Base-by-base conservation (phyloP, 345 rosid species). In the Rubroshorea leprosula region DNA sequence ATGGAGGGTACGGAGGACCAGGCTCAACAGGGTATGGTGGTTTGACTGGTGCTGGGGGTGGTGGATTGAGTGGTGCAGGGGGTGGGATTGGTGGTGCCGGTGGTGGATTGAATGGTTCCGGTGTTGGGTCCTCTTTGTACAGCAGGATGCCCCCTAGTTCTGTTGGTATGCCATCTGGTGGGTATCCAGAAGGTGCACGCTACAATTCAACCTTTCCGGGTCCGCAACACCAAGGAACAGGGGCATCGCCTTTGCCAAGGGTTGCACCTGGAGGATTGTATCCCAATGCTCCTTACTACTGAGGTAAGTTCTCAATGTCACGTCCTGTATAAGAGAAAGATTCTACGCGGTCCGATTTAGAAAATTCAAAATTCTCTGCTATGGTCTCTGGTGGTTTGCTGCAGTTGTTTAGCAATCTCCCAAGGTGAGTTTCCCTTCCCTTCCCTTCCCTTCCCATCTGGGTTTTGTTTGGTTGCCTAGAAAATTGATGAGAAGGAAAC, bases 241-340 rank as follows among this genome's bases (percentile, higher is more conserved):
- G 91, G 49, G 68, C 83, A n/a, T 77, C 94, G 8, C 84, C 91
- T 0, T 76, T 74, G 29, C 94, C 96, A 0, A 78, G 94, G 68
- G 83, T 82, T 72, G 86, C 89, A 24, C 80, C 76, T 6, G 81
- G 88, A n/a, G 89, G 80, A 58, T 78, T 83, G 83, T 89, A 89
- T 58, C 85, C 89, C 0, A 89, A 71, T 71, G 73, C 47, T 50
- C 94, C 89, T 17, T 82, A 83, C 69, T 86, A 77, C 75, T 89
- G 84, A 86, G 96, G 84, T 71, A 60, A 62, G n/a, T n/a, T 68
- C 54, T 65, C 3, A 35, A 35, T 44, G n/a, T 44, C 18, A 44
- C 14, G 10, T 44, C 18, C 14, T 44, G n/a, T n/a, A n/a, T n/a
- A n/a, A n/a, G n/a, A n/a, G n/a, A n/a, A n/a, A n/a, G n/a, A n/a